Evolutionary conservation across 495 filamentous ascomycete species (phyloP).

Genomic region (Oleoguttula mirabilis): DNA sequence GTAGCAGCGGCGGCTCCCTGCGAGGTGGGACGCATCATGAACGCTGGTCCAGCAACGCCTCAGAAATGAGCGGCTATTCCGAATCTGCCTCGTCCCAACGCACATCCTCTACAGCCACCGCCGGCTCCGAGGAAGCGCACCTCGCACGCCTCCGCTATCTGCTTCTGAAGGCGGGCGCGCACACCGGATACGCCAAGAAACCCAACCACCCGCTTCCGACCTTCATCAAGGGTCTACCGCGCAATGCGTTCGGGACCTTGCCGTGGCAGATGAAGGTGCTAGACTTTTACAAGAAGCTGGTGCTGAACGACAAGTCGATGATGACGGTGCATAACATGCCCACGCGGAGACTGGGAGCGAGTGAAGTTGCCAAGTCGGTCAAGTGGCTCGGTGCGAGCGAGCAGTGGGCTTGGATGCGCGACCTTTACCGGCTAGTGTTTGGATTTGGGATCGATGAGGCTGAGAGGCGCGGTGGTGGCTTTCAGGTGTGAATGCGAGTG

Average conservation of each 20-base stretch:
- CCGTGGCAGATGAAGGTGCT: conserved; percentile 58
- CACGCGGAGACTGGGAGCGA: conserved; percentile 46
- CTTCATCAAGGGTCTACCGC: conserved; percentile 65
- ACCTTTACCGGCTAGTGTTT: conserved; percentile 75
- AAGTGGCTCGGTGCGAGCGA: conserved; percentile 56
- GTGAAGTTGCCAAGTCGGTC: conserved; percentile 64
- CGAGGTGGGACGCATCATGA: conserved; percentile 22
- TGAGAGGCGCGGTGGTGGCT: conserved; percentile 20
- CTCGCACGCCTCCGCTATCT: conserved; percentile 61
- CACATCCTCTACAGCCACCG: conserved; percentile 54
- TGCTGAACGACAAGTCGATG: conserved; percentile 57
- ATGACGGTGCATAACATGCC: conserved; percentile 41
- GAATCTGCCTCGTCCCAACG: conserved; percentile 37
- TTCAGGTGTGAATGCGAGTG: conserved; percentile 11
- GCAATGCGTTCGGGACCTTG: conserved; percentile 61
- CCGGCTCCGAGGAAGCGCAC: conserved; percentile 53
- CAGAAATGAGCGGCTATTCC: conserved; percentile 57
- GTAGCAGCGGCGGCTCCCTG: conserved; percentile 14
- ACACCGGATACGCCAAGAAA: conserved; percentile 52
- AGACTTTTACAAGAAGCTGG: conserved; percentile 63
- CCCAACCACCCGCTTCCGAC: conserved; percentile 44
- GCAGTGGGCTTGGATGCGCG: conserved; percentile 61
- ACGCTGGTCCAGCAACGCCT: conserved; percentile 62
- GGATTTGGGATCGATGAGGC: conserved; percentile 70
- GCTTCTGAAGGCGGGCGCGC: conserved; percentile 70